Conservation (phyloP, 2,329 filamentous ascomycete species). For the Exophiala dermatitidis region DNA sequence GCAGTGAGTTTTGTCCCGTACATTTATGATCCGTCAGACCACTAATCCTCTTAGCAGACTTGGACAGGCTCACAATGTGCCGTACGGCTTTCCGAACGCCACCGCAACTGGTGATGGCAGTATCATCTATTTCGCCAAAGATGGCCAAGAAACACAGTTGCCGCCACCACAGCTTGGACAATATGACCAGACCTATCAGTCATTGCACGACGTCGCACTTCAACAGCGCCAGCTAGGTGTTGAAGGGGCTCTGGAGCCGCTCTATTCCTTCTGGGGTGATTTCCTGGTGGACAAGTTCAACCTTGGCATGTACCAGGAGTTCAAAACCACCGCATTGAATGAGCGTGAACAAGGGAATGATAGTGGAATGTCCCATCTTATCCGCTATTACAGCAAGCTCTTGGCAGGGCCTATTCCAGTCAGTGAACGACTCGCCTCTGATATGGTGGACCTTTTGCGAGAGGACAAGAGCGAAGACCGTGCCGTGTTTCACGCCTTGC, state of each 20-base stretch:
- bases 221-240: slow-evolving; percentile 35
- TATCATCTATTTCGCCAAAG: slow-evolving; percentile 24
- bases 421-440: slow-evolving; percentile 46
- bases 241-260: slow-evolving; percentile 36
- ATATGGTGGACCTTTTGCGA: slow-evolving; percentile 51
- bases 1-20: slow-evolving; percentile 16
- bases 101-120: slow-evolving; percentile 11
- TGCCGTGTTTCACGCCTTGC: slow-evolving; percentile 46
- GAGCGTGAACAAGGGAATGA: slow-evolving; percentile 50
- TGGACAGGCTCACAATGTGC: slow-evolving; percentile 13
- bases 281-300: slow-evolving; percentile 70
- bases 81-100: slow-evolving; percentile 17
- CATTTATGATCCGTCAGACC: slow-evolving; percentile 1
- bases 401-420: slow-evolving; percentile 47
- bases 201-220: slow-evolving; percentile 20
- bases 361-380: slow-evolving; percentile 54
- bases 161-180: slow-evolving; percentile 27
- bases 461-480: slow-evolving; percentile 39
- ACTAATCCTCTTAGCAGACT: slow-evolving; percentile 14
- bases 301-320: slow-evolving; percentile 66
- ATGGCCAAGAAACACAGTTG: slow-evolving; percentile 21
- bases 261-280: slow-evolving; percentile 69
- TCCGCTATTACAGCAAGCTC: slow-evolving; percentile 58
- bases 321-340: slow-evolving; percentile 58
- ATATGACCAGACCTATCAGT: slow-evolving; percentile 31